phyloP scores from a whole-genome alignment of 2,329 filamentous ascomycete species.

The Colletotrichum acutatum region DNA sequence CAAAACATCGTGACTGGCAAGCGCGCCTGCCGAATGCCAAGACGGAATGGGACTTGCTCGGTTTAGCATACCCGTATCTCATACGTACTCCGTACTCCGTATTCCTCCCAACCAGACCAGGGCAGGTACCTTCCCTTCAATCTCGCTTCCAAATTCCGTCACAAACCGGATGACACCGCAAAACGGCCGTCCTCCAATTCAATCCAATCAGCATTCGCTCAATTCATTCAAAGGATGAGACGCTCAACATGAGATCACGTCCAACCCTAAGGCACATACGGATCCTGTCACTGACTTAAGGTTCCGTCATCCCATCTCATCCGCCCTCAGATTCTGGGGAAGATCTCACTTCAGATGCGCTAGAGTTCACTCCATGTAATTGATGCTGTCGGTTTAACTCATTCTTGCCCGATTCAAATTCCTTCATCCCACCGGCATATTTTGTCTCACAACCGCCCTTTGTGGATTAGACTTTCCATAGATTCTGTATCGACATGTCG shows the following conservation, averaged over 20 bases:
- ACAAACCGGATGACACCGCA: neutral
- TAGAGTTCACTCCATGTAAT: neutral
- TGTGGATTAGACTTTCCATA: too few relatives aligned
- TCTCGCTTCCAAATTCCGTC: neutral
- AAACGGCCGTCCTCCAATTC: neutral
- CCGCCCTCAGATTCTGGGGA: neutral
- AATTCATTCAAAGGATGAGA: neutral
- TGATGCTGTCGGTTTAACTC: too few relatives aligned
- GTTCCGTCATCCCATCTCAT: constrained; percentile 25
- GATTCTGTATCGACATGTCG: too few relatives aligned
- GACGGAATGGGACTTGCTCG: constrained; percentile 9
- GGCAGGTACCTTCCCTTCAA: neutral
- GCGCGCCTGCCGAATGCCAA: constrained; percentile 11
- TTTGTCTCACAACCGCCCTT: too few relatives aligned
- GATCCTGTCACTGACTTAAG: neutral
- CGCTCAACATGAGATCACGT: neutral
- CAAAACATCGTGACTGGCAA: neutral
- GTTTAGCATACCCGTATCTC: neutral
- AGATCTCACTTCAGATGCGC: neutral
- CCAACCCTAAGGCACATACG: neutral
- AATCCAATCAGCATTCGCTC: neutral
- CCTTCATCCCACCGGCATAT: too few relatives aligned
- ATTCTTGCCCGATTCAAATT: too few relatives aligned
- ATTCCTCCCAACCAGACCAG: neutral
- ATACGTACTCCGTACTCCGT: neutral